Evolutionary conservation across 768 basidiomycete genomes (phyloP).

Genomic region (Tephrocybe sp.): DNA sequence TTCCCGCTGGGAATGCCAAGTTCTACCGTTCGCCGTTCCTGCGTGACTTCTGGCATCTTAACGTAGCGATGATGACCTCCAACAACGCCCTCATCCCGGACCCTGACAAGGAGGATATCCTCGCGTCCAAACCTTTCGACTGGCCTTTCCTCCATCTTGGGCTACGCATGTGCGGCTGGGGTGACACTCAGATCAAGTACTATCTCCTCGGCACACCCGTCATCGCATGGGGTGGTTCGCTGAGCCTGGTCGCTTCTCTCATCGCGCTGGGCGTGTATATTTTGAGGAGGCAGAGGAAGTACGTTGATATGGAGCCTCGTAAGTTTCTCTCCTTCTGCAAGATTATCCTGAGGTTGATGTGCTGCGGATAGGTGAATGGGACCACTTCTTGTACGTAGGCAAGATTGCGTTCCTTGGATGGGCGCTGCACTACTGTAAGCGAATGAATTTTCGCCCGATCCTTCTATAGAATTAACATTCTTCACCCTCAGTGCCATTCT

Average conservation of each 20-base stretch:
- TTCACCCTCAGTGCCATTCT: slow-evolving; percentile 72
- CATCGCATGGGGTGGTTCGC: slow-evolving; percentile 83
- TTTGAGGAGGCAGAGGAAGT: slow-evolving; percentile 83
- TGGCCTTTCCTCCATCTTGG: slow-evolving; percentile 93
- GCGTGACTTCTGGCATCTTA: slow-evolving; percentile 97
- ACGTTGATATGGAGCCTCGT: slow-evolving; percentile 88
- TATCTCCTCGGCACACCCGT: slow-evolving; percentile 92
- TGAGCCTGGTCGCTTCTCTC: slow-evolving; percentile 59
- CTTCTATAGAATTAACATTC: background rate
- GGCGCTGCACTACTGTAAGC: slow-evolving; percentile 85
- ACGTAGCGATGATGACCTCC: slow-evolving; percentile 99
- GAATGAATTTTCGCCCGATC: background rate
- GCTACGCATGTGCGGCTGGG: slow-evolving; percentile 97
- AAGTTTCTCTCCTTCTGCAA: slow-evolving; percentile 27
- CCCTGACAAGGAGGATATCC: slow-evolving; percentile 97
- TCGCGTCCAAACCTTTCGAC: slow-evolving; percentile 88
- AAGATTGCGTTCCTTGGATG: slow-evolving; percentile 93
- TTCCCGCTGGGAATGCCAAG: slow-evolving; percentile 80
- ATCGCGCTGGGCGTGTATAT: slow-evolving; percentile 64
- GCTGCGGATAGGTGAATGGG: slow-evolving; percentile 72
- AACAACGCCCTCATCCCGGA: slow-evolving; percentile 98
- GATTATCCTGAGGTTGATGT: slow-evolving; percentile 6
- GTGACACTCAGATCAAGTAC: slow-evolving; percentile 81
- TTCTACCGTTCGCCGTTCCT: slow-evolving; percentile 90
- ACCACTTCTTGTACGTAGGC: slow-evolving; percentile 88